Evolutionary conservation across 371 early-diverging fungal species (phyloP).

Genomic region (Mucor sp.): DNA sequence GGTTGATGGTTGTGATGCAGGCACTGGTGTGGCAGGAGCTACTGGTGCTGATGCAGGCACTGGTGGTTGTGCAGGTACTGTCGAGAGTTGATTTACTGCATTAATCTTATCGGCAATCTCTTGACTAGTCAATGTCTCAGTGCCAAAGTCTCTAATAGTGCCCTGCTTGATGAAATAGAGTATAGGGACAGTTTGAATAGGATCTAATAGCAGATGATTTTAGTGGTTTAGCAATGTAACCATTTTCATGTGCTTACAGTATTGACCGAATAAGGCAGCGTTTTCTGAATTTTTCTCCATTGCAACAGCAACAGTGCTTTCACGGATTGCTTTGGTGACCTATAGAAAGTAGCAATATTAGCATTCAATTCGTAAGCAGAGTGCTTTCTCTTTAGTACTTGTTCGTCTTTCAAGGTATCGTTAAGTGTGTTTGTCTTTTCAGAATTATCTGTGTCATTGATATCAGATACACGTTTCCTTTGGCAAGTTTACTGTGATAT

Average conservation of each 20-base stretch:
- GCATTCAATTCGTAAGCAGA: not conserved
- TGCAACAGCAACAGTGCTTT: conserved; percentile 21
- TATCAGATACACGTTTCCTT: not conserved
- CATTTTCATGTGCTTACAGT: conserved; percentile 16
- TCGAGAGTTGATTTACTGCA: not conserved
- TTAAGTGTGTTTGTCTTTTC: conserved; percentile 19
- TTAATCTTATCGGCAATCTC: conserved; percentile 23
- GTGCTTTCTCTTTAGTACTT: conserved; percentile 1
- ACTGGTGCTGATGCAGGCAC: not conserved
- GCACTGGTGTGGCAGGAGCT: not conserved
- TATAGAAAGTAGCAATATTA: not conserved
- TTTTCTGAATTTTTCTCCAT: conserved; percentile 26
- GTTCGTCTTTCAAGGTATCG: conserved; percentile 7
- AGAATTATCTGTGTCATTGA: conserved; percentile 19
- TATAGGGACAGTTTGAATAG: conserved; percentile 23
- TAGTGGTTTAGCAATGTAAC: not conserved
- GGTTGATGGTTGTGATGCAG: not conserved
- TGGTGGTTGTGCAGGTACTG: not conserved
- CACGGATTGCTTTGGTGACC: conserved; percentile 13
- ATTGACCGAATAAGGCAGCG: conserved; percentile 25
- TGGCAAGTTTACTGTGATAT: not conserved
- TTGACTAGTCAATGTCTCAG: conserved; percentile 15
- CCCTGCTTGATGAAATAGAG: conserved; percentile 37
- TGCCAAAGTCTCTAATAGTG: conserved; percentile 31
- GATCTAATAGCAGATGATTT: conserved; percentile 15